These are phyloP conservation scores for Cyclotella baltica DNA, from an alignment of 108 stramenopile genomes.

Conservation along the genomic window DNA sequence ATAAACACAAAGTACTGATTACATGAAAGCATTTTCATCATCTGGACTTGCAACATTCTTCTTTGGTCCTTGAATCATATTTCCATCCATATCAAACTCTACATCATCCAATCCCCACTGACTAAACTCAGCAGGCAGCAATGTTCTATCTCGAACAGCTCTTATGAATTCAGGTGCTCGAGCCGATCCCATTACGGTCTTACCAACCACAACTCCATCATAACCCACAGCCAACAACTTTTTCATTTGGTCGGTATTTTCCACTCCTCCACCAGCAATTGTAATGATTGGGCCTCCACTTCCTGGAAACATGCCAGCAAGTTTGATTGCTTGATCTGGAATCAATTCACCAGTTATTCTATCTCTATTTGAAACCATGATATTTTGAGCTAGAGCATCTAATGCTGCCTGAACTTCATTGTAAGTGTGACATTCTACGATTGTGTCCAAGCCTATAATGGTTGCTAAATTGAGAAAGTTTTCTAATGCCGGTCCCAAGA, in stretches of 20 bases:
- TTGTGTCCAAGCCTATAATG: slow-evolving; percentile 86
- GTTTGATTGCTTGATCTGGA: slow-evolving; percentile 82
- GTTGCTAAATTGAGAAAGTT: slow-evolving; percentile 90
- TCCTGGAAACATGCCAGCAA: slow-evolving; percentile 90
- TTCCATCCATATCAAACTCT: slow-evolving; percentile 86
- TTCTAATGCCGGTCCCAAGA: slow-evolving; percentile 82
- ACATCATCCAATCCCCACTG: slow-evolving; percentile 87
- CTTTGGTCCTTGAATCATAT: slow-evolving; percentile 74
- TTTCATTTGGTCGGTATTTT: slow-evolving; percentile 83
- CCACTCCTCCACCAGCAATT: slow-evolving; percentile 84
- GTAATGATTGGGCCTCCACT: slow-evolving; percentile 85
- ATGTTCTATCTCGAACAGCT: slow-evolving; percentile 82
- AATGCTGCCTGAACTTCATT: slow-evolving; percentile 88
- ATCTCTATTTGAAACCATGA: slow-evolving; percentile 89
- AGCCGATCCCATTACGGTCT: slow-evolving; percentile 84
- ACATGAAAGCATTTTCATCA: slow-evolving; percentile 44
- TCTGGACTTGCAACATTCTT: slow-evolving; percentile 40
- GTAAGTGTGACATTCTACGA: slow-evolving; percentile 91
- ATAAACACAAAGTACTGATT: neutral
- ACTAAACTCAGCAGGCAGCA: slow-evolving; percentile 87
- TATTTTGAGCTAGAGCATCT: slow-evolving; percentile 80
- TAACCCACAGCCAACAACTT: slow-evolving; percentile 86
- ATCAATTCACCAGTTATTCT: slow-evolving; percentile 67
- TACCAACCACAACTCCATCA: slow-evolving; percentile 89
- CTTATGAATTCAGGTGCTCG: slow-evolving; percentile 89